Base-by-base conservation (phyloP, 345 rosid genomes). In the Geranium rotundifolium region DNA sequence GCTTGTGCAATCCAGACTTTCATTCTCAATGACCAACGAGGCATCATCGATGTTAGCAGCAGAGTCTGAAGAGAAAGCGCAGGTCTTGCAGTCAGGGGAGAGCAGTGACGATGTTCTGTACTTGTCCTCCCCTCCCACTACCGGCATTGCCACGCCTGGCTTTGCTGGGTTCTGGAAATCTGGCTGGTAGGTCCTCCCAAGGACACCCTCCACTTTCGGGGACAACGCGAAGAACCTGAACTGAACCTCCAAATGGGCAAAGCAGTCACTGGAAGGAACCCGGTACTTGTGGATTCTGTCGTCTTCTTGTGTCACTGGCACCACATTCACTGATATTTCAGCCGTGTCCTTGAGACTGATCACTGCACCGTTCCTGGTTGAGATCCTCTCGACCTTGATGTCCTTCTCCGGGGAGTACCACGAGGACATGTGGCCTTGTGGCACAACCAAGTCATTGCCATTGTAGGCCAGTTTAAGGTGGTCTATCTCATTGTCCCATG, bases 301-400 rank as follows among this genome's bases (percentile, higher is more conserved):
- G 17, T 73, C 76, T 39, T 68, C 56, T 29, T 73, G 34, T 27
- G 76, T 73, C 9, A 73, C 60, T 0, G 76, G 72, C 61, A 73
- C 69, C 19, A 68, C 76, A 20, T 46, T 64, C 12, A 60, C 65
- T 55, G 61, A 57, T 31, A 73, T 64, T 50, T 73, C 64, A 2
- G 63, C 72, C 0, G 37, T 62, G 30, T 66, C 66, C 37, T 62
- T 63, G 0, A 62, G 56, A 7, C 63, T 56, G 39, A 71, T 62
- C 20, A 66, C 52, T 29, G 18, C 71, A 31, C 67, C 62, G 15
- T 71, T 71, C 67, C 50, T 62, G 63, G 58, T 54, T n/a, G 66
- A 58, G 49, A 71, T 66, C 57, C 75, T 71, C 64, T 71, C 75
- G 4, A 71, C 61, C 55, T 62, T 66, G 0, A 71, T 63, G 54